Evolutionary conservation across 1,284 basidiomycete species (phyloP), one percentile per base, ranked within the genome.

Genomic region (Phaffia rhodozyma): DNA sequence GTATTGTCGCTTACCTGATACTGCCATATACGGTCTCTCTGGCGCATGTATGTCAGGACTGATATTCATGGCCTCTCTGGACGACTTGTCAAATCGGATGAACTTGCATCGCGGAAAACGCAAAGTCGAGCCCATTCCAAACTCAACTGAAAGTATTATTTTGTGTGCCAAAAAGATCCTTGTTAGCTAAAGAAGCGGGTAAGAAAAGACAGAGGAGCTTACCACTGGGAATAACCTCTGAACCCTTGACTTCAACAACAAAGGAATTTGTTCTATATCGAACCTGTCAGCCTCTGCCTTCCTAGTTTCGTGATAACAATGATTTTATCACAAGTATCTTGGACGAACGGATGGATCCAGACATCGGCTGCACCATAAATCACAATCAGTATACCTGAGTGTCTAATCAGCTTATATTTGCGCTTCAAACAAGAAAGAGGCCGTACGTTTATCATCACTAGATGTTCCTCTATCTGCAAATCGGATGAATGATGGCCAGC

Each of bases 211-310:
- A 56, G 38, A 55, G 7, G 49, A 11, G 69, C 77, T 68, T 63
- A 85, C 90, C 85, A 23, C 87, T 82, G 16, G 79, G 76, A 1
- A 83, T 83, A 61, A 96, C 87, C 72, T 94, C 91, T 0, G 91
- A 87, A 0, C 89, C 92, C 74, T 96, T 96, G 63, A 96, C 83
- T 69, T 87, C 87, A 67, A 96, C 69, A 43, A 96, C 86, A 74
- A 78, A 76, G 0, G 75, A 75, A 60, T 74, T 75, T 58, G 52
- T 30, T 55, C 21, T 23, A 34, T 9, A 49, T 34, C 11, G 38
- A 2, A 13, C 18, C 1, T 34, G 47, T 50, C 0, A 49, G 6
- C 11, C n/a, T n/a, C n/a, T n/a, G n/a, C n/a, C n/a, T n/a, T n/a
- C n/a, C n/a, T n/a, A n/a, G n/a, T n/a, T n/a, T n/a, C n/a, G n/a